Base-by-base conservation (phyloP, 352 stramenopile genomes). In the Globisporangium nodosum region DNA sequence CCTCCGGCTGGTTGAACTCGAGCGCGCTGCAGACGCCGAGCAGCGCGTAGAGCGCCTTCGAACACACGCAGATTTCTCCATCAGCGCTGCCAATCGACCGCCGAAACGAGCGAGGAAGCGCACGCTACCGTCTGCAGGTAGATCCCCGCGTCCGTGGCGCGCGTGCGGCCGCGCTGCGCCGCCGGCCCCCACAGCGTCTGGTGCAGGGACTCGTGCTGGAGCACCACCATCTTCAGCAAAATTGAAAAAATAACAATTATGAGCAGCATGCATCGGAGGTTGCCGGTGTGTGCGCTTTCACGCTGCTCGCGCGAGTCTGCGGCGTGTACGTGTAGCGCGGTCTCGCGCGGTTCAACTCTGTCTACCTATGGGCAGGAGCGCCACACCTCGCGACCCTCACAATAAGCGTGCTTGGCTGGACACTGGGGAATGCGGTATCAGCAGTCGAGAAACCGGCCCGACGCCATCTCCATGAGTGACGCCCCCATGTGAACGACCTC, bases 401-500 rank as follows among this genome's bases (percentile, higher is more conserved):
- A 27, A 0, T 27, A 27, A 27, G 1, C 24, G 24, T 27, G 24
- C 24, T 27, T 27, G 24, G 24, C 24, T 27, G 1, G 24, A 27
- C 24, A 27, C 24, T 27, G 24, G 24, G 24, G 24, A 27, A 27
- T 27, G 24, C 24, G 24, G 24, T 27, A 27, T 27, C 24, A 70
- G 37, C 54, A 54, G 54, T 78, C 76, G 51, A 91, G 65, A 56
- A 89, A 66, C 16, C 60, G 57, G 3, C 60, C 54, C 18, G 77
- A 89, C 6, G 80, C 82, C 67, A 92, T 74, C 27, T 85, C 78
- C 55, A 92, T 74, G 45, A 90, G 60, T 4, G 60, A 66, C 42
- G 43, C 37, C 20, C 54, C 33, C 15, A 66, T 54, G 27, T 66
- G 60, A 31, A 66, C 42, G 35, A 66, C 60, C 50, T 66, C 60